Evolutionary conservation across 257 asterid genomes (phyloP).

Genomic region (Solanum virginianum): DNA sequence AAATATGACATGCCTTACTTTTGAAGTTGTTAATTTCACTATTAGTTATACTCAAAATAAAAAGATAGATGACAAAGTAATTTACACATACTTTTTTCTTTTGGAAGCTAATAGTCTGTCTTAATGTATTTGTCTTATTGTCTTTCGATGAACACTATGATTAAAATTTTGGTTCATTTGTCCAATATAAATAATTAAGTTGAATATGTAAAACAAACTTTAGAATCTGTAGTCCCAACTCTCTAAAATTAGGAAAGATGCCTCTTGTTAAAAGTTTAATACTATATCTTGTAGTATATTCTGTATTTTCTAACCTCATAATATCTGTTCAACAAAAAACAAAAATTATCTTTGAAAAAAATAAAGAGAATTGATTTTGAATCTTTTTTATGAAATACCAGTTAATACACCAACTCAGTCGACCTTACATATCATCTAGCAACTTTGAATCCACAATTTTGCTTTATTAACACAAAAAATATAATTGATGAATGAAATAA

Average conservation of each 20-base stretch:
- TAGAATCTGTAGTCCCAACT: neutral
- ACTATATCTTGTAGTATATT: neutral
- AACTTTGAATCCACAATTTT: neutral
- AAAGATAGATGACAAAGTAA: neutral
- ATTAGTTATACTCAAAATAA: no score
- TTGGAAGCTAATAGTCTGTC: neutral
- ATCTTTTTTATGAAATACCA: no score
- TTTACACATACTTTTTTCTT: neutral
- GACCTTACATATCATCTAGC: neutral
- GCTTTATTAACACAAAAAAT: neutral
- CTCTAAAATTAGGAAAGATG: neutral
- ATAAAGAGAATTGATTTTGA: no score
- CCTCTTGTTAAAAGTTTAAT: neutral
- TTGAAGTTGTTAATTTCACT: no score
- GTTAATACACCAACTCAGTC: no score
- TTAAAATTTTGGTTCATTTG: neutral
- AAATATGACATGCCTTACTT: no score
- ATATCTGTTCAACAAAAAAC: neutral
- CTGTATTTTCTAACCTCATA: neutral
- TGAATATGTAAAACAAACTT: neutral
- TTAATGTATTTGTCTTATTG: neutral
- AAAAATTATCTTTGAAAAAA: neutral
- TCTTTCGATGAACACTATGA: neutral
- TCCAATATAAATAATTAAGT: neutral
- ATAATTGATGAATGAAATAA: neutral